Base-by-base conservation (phyloP, 2,329 filamentous ascomycete genomes). In the Trichoderma sp. region DNA sequence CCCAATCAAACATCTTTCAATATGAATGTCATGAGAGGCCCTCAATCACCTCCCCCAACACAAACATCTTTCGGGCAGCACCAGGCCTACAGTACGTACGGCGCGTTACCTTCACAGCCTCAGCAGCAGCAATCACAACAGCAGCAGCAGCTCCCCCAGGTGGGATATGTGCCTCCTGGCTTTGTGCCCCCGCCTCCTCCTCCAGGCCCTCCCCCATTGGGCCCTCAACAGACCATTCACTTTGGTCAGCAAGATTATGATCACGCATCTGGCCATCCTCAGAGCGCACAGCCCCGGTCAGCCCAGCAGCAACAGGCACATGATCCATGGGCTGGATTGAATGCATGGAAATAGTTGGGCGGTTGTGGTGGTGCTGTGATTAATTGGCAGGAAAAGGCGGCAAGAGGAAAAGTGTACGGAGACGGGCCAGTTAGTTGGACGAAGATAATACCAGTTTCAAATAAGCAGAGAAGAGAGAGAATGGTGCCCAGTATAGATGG, bases 111-210 rank as follows among this genome's bases (percentile, higher is more conserved):
- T 80, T 65, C 81, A 56, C 82, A 80, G 37, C 80, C 79, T 14
- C 61, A 66, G 26, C 51, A 43, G 13, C 61, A 55, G 6, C 82
- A 80, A 37, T 79, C 79, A 14, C 56, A 59, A 18, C 56, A 39
- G 14, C 56, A 43, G 18, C 56, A 59, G 18, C 56, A 59, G 16
- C 56, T 78, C 59, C 76, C 71, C 51, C 80, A 81, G 70, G 76
- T 78, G 43, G 78, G 78, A 28, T 85, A 84, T 66, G 82, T 86
- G 34, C 85, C 87, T 16, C 81, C 82, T 0, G 87, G 87, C 4
- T 89, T 89, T 71, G 85, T 90, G 46, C 88, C 87, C 5, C 88
- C 88, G 3, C 87, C 88, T 7, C 88, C 88, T 1, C 87, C 88
- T 1, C 88, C 88, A 0, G 87, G 87, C 0, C 87, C 87, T 4